phyloP scores from a whole-genome alignment of 495 filamentous ascomycete genomes.

The Penicillium waksmanii region DNA sequence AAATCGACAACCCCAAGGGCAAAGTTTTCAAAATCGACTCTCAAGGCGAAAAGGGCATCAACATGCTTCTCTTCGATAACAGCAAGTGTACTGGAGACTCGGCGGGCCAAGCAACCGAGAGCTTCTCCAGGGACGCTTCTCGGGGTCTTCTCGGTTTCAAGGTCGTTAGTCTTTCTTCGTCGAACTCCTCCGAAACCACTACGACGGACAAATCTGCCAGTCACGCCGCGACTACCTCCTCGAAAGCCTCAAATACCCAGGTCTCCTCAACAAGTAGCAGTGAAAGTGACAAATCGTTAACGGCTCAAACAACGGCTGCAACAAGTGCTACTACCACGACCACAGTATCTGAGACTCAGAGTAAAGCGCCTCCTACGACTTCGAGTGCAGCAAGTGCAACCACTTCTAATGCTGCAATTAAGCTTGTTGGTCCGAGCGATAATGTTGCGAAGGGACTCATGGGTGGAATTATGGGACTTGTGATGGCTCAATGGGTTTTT shows the following conservation, averaged over 20 bases:
- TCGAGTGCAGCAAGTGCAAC: slow-evolving; percentile 12
- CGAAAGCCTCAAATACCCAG: not conserved
- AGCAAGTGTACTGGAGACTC: slow-evolving; percentile 19
- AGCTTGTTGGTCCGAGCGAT: not conserved
- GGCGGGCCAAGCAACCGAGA: slow-evolving; percentile 22
- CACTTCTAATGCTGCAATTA: slow-evolving; percentile 13
- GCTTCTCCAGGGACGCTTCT: slow-evolving; percentile 18
- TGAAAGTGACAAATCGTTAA: not conserved
- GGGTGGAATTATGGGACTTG: slow-evolving; percentile 10
- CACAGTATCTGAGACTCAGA: not conserved
- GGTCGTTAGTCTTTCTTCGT: slow-evolving; percentile 19
- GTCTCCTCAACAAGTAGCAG: not conserved
- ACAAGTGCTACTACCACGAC: not conserved
- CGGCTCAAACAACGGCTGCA: not conserved
- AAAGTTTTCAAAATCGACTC: slow-evolving; percentile 22
- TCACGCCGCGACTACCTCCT: slow-evolving; percentile 1
- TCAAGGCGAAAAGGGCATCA: slow-evolving; percentile 24
- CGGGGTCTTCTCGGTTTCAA: slow-evolving; percentile 21
- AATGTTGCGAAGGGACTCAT: slow-evolving; percentile 7
- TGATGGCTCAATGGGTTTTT: not conserved
- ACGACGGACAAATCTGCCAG: slow-evolving; percentile 3
- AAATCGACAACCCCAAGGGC: slow-evolving; percentile 24
- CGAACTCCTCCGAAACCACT: not conserved
- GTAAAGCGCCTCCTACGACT: slow-evolving; percentile 4
- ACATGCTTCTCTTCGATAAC: slow-evolving; percentile 28